A percentile compares a stretch with the other conserved stretches of the same genome.
These are phyloP conservation scores for Kwoniella shandongensis DNA, from an alignment of 768 basidiomycete genomes.

Conservation along the genomic window DNA sequence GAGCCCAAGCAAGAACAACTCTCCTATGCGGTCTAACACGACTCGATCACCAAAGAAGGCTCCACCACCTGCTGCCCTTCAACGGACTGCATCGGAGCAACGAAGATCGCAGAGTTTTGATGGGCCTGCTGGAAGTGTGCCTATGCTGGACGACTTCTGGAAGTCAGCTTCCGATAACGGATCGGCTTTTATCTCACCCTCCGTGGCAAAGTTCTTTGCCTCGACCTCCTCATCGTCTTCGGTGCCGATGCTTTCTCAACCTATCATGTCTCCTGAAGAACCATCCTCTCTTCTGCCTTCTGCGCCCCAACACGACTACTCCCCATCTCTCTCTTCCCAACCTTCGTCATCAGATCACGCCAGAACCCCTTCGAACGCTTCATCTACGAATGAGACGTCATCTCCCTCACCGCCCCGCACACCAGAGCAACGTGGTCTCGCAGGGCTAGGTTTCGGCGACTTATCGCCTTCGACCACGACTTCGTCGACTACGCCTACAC, in stretches of 20 bases:
- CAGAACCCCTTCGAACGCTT: conserved; percentile 41
- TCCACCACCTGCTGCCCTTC: conserved; percentile 1
- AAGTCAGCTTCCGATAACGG: conserved; percentile 16
- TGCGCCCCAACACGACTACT: conserved; percentile 7
- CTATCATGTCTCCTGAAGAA: conserved; percentile 7
- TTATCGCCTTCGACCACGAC: conserved; percentile 3
- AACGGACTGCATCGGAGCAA: conserved; percentile 23
- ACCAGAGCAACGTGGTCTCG: conserved; percentile 25
- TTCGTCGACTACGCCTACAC: background rate
- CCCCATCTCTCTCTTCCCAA: conserved; percentile 15
- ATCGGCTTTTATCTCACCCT: conserved; percentile 17
- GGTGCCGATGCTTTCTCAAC: conserved; percentile 23
- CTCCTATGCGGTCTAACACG: conserved; percentile 9
- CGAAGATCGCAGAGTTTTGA: conserved; percentile 41
- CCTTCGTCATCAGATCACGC: conserved; percentile 34
- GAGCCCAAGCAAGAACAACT: background rate
- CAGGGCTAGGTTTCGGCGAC: conserved; percentile 19
- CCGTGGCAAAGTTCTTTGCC: conserved; percentile 22
- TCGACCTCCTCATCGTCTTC: conserved; percentile 15
- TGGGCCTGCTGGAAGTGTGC: conserved; percentile 19
- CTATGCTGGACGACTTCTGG: conserved; percentile 34
- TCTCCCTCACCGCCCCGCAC: conserved; percentile 45
- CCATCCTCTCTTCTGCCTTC: conserved; percentile 10
- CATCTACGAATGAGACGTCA: conserved; percentile 35
- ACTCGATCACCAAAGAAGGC: conserved; percentile 13